These are phyloP conservation scores for Fusarium sp. DNA, from an alignment of 2,329 filamentous ascomycete species.

Conservation along the genomic window DNA sequence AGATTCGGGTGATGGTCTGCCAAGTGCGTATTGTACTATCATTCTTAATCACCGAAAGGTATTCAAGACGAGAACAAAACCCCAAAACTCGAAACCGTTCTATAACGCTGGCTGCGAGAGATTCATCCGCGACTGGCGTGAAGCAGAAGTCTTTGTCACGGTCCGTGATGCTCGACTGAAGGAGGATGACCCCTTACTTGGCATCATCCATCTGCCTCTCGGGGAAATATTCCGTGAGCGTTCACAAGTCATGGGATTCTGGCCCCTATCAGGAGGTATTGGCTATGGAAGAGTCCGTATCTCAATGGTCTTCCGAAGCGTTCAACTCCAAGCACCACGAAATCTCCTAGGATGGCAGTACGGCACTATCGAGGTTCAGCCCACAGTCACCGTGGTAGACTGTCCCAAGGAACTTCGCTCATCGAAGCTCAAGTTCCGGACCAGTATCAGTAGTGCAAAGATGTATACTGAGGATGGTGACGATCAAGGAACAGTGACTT, in stretches of 20 bases:
- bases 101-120: constrained; percentile 80
- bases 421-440: constrained; percentile 66
- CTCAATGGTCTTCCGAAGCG: constrained; percentile 76
- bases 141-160: constrained; percentile 71
- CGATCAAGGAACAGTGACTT: constrained; percentile 50
- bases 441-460: constrained; percentile 65
- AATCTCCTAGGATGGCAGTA: constrained; percentile 74
- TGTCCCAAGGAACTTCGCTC: constrained; percentile 58
- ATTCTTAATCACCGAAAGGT: constrained; percentile 76
- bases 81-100: constrained; percentile 79
- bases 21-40: constrained; percentile 75
- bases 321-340: constrained; percentile 67
- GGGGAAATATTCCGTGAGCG: constrained; percentile 66
- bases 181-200: constrained; percentile 74
- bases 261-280: constrained; percentile 75
- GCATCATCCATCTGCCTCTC: constrained; percentile 74
- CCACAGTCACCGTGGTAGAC: constrained; percentile 52
- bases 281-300: constrained; percentile 74
- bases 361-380: constrained; percentile 72
- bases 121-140: constrained; percentile 73
- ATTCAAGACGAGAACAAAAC: constrained; percentile 77
- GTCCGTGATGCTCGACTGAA: constrained; percentile 73
- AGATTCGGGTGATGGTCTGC: constrained; percentile 70
- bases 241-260: constrained; percentile 71
- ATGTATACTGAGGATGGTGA: constrained; percentile 57